Evolutionary conservation across 2,329 filamentous ascomycete genomes (phyloP).

Genomic region (Cytospora paraplurivora): DNA sequence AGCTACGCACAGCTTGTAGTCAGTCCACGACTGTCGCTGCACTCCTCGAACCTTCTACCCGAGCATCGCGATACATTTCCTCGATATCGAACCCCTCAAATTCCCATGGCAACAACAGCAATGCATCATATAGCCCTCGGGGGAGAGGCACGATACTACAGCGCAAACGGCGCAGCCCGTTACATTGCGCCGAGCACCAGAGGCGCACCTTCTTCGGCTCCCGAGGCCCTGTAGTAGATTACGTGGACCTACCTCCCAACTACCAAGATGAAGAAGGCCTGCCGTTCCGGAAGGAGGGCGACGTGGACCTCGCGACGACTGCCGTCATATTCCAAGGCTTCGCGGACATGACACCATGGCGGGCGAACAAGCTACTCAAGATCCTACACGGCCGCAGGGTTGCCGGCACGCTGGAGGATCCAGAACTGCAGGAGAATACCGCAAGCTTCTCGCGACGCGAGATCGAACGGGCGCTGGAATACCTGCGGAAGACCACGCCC

Average conservation of each 20-base stretch:
- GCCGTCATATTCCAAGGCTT: conserved; percentile 53
- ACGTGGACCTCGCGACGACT: conserved; percentile 46
- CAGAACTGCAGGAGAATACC: conserved; percentile 52
- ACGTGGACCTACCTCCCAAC: conserved; percentile 57
- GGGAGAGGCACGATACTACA: not conserved
- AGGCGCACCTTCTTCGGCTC: conserved; percentile 33
- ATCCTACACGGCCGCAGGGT: conserved; percentile 66
- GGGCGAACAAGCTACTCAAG: conserved; percentile 56
- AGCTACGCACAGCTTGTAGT: not conserved
- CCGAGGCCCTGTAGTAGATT: conserved; percentile 49
- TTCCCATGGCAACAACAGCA: not conserved
- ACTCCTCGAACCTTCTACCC: not conserved
- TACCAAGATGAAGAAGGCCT: conserved; percentile 61
- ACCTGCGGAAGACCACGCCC: conserved; percentile 55
- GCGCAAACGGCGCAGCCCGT: conserved; percentile 9
- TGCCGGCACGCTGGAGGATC: conserved; percentile 65
- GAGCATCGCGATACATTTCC: not conserved
- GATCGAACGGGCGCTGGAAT: conserved; percentile 51
- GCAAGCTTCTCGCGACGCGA: conserved; percentile 45
- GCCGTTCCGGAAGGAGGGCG: conserved; percentile 48
- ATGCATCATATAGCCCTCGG: not conserved
- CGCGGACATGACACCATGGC: conserved; percentile 47
- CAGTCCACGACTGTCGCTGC: not conserved
- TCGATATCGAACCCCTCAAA: not conserved
- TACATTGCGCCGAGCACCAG: conserved; percentile 5